Base-by-base conservation (phyloP, 2,329 filamentous ascomycete genomes). In the Bisporella sp. region DNA sequence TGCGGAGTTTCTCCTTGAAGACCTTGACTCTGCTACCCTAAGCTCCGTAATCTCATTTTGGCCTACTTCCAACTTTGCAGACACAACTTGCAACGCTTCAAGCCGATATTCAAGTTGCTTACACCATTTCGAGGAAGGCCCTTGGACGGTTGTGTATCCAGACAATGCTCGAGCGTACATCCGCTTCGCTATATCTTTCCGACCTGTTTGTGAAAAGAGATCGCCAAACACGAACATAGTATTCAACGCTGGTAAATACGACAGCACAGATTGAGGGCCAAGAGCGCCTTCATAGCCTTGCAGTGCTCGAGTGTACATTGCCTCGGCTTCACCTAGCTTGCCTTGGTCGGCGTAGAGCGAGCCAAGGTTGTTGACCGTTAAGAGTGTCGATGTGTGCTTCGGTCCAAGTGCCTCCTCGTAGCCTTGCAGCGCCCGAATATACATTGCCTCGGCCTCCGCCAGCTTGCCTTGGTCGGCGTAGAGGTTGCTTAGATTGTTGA, bases 231-330 rank as follows among this genome's bases (percentile, higher is more conserved):
- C 50, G 45, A 57, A 58, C 55, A 64, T 56, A 29, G 56, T 62
- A 30, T 58, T 53, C 41, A 64, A 56, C 49, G 60, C 61, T 49
- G 59, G 61, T 51, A 59, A 53, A 57, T 62, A 61, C 33, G 59
- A 62, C 29, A 54, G 55, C 53, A 53, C 32, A 55, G 53, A 33
- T 52, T 55, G 50, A 52, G 12, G 37, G 47, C 50, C 35, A 47
- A 54, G 52, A 21, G 21, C 21, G 21, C 3, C 21, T 3, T 65
- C 56, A 7, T 54, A 54, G 44, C 63, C 21, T 21, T 21, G 21
- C 21, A 21, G 3, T 3, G 21, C 21, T 3, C 21, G 21, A 3
- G 2, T 21, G 21, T 21, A 21, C 21, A 21, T 21, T 3, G 21
- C 21, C 21, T 21, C 21, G 2, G 21, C 21, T 3, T 21, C 21